Evolutionary conservation across 2,329 filamentous ascomycete species (phyloP).

Genomic region (Fusarium musae): DNA sequence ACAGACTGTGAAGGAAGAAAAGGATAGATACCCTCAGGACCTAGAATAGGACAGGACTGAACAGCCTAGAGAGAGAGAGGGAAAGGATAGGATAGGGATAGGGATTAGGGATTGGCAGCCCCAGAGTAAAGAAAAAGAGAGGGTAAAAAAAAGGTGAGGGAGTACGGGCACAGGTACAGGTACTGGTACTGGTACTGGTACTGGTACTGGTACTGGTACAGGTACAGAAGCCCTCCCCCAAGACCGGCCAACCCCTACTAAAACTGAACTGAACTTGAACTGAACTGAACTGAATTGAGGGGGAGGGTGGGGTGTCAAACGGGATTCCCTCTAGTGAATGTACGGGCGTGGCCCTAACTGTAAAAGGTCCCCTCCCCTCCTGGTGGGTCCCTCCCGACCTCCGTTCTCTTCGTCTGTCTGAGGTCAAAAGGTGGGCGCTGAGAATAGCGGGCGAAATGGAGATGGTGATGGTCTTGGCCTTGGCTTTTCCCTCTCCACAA

Average conservation of each 20-base stretch:
- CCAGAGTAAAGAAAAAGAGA: background rate
- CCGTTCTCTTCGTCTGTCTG: slow-evolving; percentile 23
- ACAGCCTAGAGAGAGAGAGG: background rate
- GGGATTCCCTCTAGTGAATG: background rate
- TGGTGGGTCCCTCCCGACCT: slow-evolving; percentile 30
- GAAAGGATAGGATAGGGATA: slow-evolving; percentile 23
- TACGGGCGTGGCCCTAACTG: slow-evolving; percentile 17
- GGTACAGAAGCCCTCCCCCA: background rate
- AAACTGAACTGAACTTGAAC: background rate
- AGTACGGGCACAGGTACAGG: slow-evolving; percentile 28
- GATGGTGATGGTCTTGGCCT: background rate
- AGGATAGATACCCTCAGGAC: slow-evolving; percentile 9
- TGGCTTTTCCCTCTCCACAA: background rate
- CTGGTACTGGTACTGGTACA: background rate
- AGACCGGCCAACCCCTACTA: slow-evolving; percentile 22
- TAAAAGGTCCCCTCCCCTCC: background rate
- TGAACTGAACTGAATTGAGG: slow-evolving; percentile 1
- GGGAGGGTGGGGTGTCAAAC: slow-evolving; percentile 33
- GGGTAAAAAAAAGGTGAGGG: slow-evolving; percentile 8
- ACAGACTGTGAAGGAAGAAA: slow-evolving; percentile 18
- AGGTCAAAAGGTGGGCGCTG: slow-evolving; percentile 33
- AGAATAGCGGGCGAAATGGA: slow-evolving; percentile 36
- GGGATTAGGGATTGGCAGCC: slow-evolving; percentile 8
- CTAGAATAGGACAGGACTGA: slow-evolving; percentile 18
- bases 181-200: slow-evolving; percentile 7